Evolutionary conservation across 208 protist species (phyloP).

Genomic region (Crithidia mellificae): DNA sequence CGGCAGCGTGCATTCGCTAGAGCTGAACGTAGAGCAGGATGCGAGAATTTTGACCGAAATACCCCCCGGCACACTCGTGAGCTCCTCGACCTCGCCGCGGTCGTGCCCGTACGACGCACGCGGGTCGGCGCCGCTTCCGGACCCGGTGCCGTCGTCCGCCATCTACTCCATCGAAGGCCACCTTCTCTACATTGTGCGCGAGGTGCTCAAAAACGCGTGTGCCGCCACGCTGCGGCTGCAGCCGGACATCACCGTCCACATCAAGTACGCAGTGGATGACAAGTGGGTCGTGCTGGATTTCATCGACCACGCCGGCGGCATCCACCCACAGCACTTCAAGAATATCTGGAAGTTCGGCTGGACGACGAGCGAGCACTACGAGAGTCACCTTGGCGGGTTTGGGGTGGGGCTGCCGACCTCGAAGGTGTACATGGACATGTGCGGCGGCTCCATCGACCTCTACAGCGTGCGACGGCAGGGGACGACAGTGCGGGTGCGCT

Average conservation of each 20-base stretch:
- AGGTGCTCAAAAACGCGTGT: slow-evolving; percentile 89
- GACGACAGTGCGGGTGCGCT: slow-evolving; percentile 82
- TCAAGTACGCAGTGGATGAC: slow-evolving; percentile 59
- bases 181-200: slow-evolving; percentile 74
- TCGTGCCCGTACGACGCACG: slow-evolving; percentile 25
- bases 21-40: slow-evolving; percentile 73
- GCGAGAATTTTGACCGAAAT: slow-evolving; percentile 29
- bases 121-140: not conserved
- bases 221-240: slow-evolving; percentile 42
- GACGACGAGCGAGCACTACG: slow-evolving; percentile 70
- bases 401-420: slow-evolving; percentile 82
- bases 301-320: slow-evolving; percentile 64
- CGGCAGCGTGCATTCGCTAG: slow-evolving; percentile 32
- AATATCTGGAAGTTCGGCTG: slow-evolving; percentile 90
- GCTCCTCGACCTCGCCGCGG: slow-evolving; percentile 43
- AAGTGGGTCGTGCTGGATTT: slow-evolving; percentile 78
- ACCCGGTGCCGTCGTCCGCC: slow-evolving; percentile 10
- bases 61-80: slow-evolving; percentile 41
- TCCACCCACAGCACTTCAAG: slow-evolving; percentile 38
- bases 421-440: slow-evolving; percentile 88
- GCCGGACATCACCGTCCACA: slow-evolving; percentile 37
- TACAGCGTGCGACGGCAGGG: slow-evolving; percentile 45
- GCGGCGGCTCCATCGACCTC: slow-evolving; percentile 74
- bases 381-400: slow-evolving; percentile 73
- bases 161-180: slow-evolving; percentile 77